These are phyloP conservation scores for Xylaria cubensis DNA, from an alignment of 495 filamentous ascomycete genomes.

Conservation along the genomic window DNA sequence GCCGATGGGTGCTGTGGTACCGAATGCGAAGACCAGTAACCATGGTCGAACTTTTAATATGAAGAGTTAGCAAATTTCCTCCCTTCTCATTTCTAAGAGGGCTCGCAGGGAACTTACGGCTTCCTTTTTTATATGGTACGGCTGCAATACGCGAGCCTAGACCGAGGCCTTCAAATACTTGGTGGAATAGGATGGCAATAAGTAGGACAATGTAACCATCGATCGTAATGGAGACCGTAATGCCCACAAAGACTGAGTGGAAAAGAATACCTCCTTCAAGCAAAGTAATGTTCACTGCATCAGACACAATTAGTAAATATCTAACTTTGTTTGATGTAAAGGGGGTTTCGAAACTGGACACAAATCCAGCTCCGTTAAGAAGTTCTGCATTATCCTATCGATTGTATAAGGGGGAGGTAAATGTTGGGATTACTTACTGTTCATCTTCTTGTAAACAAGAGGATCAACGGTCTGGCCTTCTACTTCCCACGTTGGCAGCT, in stretches of 20 bases:
- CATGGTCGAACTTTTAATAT: constrained; percentile 54
- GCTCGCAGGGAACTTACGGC: constrained; percentile 26
- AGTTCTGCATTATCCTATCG: not conserved
- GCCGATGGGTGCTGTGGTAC: constrained; percentile 64
- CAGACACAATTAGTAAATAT: not conserved
- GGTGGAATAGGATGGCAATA: constrained; percentile 72
- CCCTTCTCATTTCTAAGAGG: not conserved
- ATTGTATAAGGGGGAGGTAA: not conserved
- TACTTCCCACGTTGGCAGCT: constrained; percentile 43
- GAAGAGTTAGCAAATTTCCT: not conserved
- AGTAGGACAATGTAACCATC: constrained; percentile 71
- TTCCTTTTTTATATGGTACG: constrained; percentile 56
- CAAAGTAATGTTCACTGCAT: constrained; percentile 57
- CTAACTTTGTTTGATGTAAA: not conserved
- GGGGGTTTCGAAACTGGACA: not conserved
- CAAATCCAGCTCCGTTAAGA: not conserved
- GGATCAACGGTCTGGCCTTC: constrained; percentile 53
- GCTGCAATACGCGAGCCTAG: constrained; percentile 68
- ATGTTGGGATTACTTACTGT: constrained; percentile 5
- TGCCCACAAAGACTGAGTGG: constrained; percentile 71
- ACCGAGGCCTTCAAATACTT: constrained; percentile 74
- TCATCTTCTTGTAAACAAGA: constrained; percentile 54
- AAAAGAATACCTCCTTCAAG: constrained; percentile 65
- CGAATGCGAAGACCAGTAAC: constrained; percentile 68
- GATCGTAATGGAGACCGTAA: constrained; percentile 69